Conservation (phyloP, 2,329 filamentous ascomycete genomes). For the Pyricularia grisea region DNA sequence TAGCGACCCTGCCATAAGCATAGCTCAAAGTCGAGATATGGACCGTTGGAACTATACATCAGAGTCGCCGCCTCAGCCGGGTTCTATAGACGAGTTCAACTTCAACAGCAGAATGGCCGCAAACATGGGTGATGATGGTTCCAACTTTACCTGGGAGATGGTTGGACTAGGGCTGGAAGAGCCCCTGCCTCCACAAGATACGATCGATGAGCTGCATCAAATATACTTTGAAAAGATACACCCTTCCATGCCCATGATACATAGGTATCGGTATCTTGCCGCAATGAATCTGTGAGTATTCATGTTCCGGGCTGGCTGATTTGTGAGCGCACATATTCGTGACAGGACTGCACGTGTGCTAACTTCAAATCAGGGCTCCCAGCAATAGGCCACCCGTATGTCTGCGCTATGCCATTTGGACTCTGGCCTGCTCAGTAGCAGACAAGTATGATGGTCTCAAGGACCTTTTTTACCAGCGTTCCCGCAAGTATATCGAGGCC, state of each 20-base stretch:
- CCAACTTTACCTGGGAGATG: slow-evolving; percentile 71
- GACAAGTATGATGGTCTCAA: slow-evolving; percentile 75
- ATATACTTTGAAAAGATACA: slow-evolving; percentile 90
- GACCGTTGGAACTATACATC: slow-evolving; percentile 46
- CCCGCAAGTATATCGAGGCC: slow-evolving; percentile 80
- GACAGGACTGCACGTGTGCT: background rate
- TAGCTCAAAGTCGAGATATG: slow-evolving; percentile 35
- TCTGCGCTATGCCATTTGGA: slow-evolving; percentile 92
- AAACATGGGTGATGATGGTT: slow-evolving; percentile 38
- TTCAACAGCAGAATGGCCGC: slow-evolving; percentile 42
- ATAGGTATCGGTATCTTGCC: slow-evolving; percentile 77
- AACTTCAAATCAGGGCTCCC: slow-evolving; percentile 46
- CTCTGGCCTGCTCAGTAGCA: slow-evolving; percentile 73
- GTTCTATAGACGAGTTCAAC: slow-evolving; percentile 46
- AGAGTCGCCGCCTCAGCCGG: slow-evolving; percentile 39
- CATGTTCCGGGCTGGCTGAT: background rate
- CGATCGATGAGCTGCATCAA: slow-evolving; percentile 77
- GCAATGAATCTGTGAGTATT: slow-evolving; percentile 67
- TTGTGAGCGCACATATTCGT: background rate
- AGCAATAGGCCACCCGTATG: slow-evolving; percentile 78
- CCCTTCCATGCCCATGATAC: slow-evolving; percentile 77
- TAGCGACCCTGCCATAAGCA: slow-evolving; percentile 35
- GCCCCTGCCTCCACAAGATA: slow-evolving; percentile 47
- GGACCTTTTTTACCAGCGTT: slow-evolving; percentile 80
- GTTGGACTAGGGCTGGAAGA: slow-evolving; percentile 51